phyloP scores from a whole-genome alignment of 1,139 yeast species.

The Candida sp. region DNA sequence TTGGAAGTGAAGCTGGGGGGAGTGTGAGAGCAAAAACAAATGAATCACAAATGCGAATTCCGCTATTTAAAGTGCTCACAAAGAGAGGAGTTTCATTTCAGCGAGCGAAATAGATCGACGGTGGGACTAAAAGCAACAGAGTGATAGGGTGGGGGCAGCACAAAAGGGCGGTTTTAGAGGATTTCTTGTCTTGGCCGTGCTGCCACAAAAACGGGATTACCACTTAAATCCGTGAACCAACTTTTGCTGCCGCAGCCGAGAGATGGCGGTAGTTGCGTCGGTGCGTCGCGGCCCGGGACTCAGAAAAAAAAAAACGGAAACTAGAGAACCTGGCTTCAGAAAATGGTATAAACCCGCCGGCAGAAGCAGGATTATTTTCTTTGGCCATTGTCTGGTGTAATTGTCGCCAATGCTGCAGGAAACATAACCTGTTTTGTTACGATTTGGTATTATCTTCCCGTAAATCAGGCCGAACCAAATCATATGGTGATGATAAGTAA shows the following conservation, averaged over 20 bases:
- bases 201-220: no score
- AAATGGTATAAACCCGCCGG: not conserved
- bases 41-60: not conserved
- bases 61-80: not conserved
- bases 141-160: no score
- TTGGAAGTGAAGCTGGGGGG: not conserved
- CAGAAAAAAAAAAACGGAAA: not conserved
- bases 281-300: no score
- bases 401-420: not conserved
- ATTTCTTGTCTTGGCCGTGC: no score
- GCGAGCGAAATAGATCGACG: not conserved
- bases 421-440: not conserved
- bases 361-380: not conserved
- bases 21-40: not conserved
- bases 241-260: no score
- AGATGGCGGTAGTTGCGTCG: no score
- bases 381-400: no score
- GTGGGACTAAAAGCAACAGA: not conserved
- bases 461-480: not conserved
- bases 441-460: not conserved
- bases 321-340: not conserved
- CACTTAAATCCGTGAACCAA: no score
- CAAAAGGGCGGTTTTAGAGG: no score
- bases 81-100: not conserved
- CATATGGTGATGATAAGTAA: not conserved